Evolutionary conservation across 495 filamentous ascomycete species (phyloP), one percentile per base, ranked within the genome.

Genomic region (Lophiotrema nucula): DNA sequence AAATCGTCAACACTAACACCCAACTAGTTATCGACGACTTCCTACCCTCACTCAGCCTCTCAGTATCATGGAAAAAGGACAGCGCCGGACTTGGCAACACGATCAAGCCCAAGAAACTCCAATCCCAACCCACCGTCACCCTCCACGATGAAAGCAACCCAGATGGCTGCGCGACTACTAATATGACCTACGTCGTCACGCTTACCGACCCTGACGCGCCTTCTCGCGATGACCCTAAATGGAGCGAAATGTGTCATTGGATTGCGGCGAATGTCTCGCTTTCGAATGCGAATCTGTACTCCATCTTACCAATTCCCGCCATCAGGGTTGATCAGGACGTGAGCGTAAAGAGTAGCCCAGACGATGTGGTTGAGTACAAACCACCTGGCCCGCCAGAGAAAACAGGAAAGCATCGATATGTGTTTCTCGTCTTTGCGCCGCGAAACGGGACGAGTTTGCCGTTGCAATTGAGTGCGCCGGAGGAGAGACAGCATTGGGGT

Each of bases 181-280:
- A 60, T 19, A 56, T 59, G 33, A 72, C 70, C 19, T 73, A 78
- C 61, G 69, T 74, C 18, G 60, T 87, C 47, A 68, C 76, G 35
- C 69, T 89, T 0, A 87, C 85, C 1, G 86, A 89, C 65, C 86
- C 87, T 0, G 86, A 89, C 67, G 86, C 86, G 0, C 85, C 85
- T 0, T 84, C 81, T 0, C 78, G 80, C 25, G 73, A 82, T 19
- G 68, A 87, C 60, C 84, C 84, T 15, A 76, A 84, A 64, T 87
- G 80, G 80, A 77, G 76, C n/a, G 82, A 89, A 67, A 80, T 86
- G 69, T 89, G 86, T 67, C 86, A 88, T 67, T 88, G 85, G 85
- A 80, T 89, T 66, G 74, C 75, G 3, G 77, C 79, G 2, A 76
- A 71, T 42, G 50, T 81, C 11, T 68, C 39, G 1, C 31, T 58